A percentile compares a stretch with the other conserved stretches of the same genome.
These are phyloP conservation scores for Diaporthe citrichinensis DNA, from an alignment of 2,329 filamentous ascomycete species.

Conservation along the genomic window DNA sequence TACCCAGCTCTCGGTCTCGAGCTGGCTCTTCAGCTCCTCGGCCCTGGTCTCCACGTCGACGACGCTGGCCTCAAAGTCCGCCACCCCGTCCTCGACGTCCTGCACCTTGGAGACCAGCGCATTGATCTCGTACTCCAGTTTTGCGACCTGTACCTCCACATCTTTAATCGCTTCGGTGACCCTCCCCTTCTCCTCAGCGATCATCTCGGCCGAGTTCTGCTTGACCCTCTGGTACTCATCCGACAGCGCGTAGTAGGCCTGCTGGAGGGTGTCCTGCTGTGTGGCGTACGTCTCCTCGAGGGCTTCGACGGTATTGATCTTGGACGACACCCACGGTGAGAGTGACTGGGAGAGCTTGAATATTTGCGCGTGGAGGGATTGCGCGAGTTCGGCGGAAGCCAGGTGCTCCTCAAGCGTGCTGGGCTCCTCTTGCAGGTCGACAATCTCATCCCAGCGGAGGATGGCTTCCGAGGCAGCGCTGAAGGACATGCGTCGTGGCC, in stretches of 20 bases:
- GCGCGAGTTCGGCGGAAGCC: slow-evolving; percentile 66
- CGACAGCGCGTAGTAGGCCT: slow-evolving; percentile 77
- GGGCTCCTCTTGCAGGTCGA: slow-evolving; percentile 50
- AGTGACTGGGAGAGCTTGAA: slow-evolving; percentile 65
- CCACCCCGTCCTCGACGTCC: slow-evolving; percentile 88
- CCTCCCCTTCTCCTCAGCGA: slow-evolving; percentile 77
- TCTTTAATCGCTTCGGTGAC: slow-evolving; percentile 82
- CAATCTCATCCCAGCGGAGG: slow-evolving; percentile 73
- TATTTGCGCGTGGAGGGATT: slow-evolving; percentile 67
- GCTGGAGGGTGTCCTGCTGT: slow-evolving; percentile 76
- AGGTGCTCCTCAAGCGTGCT: slow-evolving; percentile 51
- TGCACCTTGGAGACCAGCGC: slow-evolving; percentile 84
- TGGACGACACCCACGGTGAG: slow-evolving; percentile 72
- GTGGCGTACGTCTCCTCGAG: slow-evolving; percentile 74
- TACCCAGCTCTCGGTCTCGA: slow-evolving; percentile 75
- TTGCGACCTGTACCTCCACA: slow-evolving; percentile 84
- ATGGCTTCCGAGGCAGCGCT: slow-evolving; percentile 82
- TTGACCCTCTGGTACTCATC: slow-evolving; percentile 79
- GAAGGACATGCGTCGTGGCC: slow-evolving; percentile 82
- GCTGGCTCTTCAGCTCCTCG: slow-evolving; percentile 72
- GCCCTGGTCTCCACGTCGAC: slow-evolving; percentile 77
- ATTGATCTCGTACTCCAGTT: slow-evolving; percentile 92
- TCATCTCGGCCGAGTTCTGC: slow-evolving; percentile 76
- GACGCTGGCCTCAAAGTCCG: slow-evolving; percentile 85
- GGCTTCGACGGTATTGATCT: slow-evolving; percentile 67